Percentiles rank a stretch among this genome's conserved stretches.
Conservation (phyloP, 192 early-diverging fungal species). For the Coemansia sp. region DNA sequence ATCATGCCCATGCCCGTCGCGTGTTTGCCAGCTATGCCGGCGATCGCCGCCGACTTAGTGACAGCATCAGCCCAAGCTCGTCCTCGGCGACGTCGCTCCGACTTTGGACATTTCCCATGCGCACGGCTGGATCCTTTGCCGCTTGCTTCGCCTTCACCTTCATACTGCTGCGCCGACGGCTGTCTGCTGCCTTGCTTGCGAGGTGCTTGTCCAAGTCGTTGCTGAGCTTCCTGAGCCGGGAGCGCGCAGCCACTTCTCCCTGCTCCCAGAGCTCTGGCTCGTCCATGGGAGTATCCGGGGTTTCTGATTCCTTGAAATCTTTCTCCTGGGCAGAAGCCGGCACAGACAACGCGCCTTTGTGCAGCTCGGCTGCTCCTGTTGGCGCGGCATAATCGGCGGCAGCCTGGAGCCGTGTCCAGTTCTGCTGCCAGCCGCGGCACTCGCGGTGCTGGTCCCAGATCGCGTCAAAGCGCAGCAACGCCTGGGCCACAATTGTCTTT, state of each 20-base stretch:
- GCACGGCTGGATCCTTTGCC: not conserved
- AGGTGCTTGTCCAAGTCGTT: constrained; percentile 11
- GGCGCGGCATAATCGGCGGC: not conserved
- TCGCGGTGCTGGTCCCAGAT: constrained; percentile 37
- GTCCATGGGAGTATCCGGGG: not conserved
- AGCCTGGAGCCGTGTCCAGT: constrained; percentile 32
- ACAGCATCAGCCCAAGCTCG: constrained; percentile 34
- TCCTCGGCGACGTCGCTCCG: constrained; percentile 12
- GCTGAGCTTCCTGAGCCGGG: constrained; percentile 13
- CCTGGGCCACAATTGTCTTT: constrained; percentile 15
- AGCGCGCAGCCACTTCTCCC: not conserved
- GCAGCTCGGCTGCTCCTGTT: not conserved
- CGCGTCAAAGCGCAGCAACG: constrained; percentile 25
- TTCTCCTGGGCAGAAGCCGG: not conserved
- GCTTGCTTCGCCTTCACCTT: not conserved
- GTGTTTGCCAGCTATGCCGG: not conserved
- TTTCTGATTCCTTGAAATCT: not conserved
- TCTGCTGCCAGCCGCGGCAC: constrained; percentile 34
- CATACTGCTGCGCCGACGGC: not conserved
- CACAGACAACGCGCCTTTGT: not conserved
- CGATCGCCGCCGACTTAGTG: constrained; percentile 27
- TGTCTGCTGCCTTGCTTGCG: not conserved
- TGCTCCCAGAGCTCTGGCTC: not conserved
- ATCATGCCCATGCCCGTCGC: too few species aligned
- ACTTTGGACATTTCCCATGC: not conserved